Evolutionary conservation across 2,329 filamentous ascomycete species (phyloP).

Genomic region (Diaporthe vexans): DNA sequence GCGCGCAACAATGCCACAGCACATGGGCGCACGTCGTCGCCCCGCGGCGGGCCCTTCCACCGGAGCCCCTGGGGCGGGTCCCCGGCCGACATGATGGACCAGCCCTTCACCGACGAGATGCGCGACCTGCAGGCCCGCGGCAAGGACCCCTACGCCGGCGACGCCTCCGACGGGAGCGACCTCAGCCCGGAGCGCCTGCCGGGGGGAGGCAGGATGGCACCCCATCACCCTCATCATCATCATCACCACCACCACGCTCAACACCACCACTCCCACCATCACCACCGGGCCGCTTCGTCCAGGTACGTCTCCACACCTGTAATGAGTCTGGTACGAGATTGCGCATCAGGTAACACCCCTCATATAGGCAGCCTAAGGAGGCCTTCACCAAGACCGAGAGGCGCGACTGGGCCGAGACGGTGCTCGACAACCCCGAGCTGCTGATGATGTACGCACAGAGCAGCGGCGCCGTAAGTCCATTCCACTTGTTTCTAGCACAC

Average conservation of each 20-base stretch:
- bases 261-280: background rate
- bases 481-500: background rate
- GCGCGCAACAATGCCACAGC: constrained; percentile 12
- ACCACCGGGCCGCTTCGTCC: constrained; percentile 9
- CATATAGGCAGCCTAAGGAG: constrained; percentile 49
- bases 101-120: constrained; percentile 63
- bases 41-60: constrained; percentile 36
- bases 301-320: background rate
- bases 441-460: constrained; percentile 72
- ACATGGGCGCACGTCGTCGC: constrained; percentile 46
- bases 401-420: constrained; percentile 64
- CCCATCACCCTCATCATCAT: background rate
- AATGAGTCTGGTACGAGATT: background rate
- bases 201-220: background rate
- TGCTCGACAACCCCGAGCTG: constrained; percentile 70
- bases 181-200: constrained; percentile 46
- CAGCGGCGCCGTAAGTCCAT: constrained; percentile 64
- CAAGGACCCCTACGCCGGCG: constrained; percentile 64
- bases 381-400: constrained; percentile 58
- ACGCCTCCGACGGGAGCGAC: constrained; percentile 51
- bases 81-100: constrained; percentile 36
- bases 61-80: constrained; percentile 53
- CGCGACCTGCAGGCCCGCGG: constrained; percentile 72
- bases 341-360: background rate
- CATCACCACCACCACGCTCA: background rate